phyloP scores from a whole-genome alignment of 2,329 filamentous ascomycete genomes.

The Tolypocladium nubicola region DNA sequence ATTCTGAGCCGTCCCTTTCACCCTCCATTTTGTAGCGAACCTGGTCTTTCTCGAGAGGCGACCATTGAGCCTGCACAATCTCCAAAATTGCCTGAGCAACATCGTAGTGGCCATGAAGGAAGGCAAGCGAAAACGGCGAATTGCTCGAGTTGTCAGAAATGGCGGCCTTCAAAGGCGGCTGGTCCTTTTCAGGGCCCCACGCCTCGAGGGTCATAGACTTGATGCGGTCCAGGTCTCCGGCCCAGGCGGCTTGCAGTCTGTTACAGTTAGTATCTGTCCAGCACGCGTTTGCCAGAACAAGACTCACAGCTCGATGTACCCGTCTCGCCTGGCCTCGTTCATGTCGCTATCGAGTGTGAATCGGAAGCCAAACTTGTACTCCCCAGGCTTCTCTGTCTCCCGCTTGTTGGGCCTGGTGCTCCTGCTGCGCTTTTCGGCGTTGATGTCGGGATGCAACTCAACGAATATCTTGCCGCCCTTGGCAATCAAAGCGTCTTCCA shows the following conservation, averaged over 20 bases:
- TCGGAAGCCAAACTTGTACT: conserved; percentile 37
- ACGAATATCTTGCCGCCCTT: conserved; percentile 57
- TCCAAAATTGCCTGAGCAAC: conserved; percentile 57
- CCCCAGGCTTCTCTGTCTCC: conserved; percentile 12
- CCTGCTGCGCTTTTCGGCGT: conserved; percentile 9
- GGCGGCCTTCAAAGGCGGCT: conserved; percentile 54
- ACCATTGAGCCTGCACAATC: conserved; percentile 60
- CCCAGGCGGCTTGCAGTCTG: conserved; percentile 64
- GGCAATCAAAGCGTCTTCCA: conserved; percentile 43
- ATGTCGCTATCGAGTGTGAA: conserved; percentile 45
- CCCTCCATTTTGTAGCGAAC: conserved; percentile 36
- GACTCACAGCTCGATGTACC: conserved; percentile 53
- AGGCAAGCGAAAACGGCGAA: conserved; percentile 57
- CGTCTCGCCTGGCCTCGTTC: conserved; percentile 42
- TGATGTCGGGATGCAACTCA: conserved; percentile 49
- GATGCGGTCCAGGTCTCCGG: conserved; percentile 54
- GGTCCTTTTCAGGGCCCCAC: conserved; percentile 42
- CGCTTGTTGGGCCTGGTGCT: not conserved
- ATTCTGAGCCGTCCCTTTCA: conserved; percentile 25
- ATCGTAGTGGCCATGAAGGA: conserved; percentile 53
- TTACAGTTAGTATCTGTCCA: not conserved
- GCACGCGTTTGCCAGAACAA: not conserved
- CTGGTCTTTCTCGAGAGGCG: conserved; percentile 40
- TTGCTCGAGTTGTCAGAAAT: conserved; percentile 39
- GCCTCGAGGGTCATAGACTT: conserved; percentile 51